Evolutionary conservation across 768 basidiomycete species (phyloP), one percentile per base, ranked within the genome.

Genomic region (Russula vinacea): DNA sequence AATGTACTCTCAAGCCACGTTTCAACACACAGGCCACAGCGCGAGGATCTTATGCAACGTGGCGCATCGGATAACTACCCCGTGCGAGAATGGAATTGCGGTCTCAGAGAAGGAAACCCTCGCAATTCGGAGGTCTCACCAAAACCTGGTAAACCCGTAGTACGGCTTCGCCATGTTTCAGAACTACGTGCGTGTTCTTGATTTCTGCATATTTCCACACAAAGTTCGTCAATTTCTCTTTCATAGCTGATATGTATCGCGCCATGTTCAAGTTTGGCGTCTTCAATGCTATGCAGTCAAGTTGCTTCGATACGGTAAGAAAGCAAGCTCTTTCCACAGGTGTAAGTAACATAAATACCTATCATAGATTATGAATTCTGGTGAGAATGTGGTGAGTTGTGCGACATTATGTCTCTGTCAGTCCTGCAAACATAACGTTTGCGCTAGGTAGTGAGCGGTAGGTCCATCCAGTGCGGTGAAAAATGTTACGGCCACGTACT

Each of bases 271-370:
- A 89, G 70, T 97, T 95, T 68, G 86, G 86, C 0, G 83, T 89
- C 3, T 98, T 98, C 79, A 98, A 98, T 72, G 87, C 89, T 3
- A 84, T 98, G 24, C 96, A 99, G 69, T 92, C 90, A 16, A 80
- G 79, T 33, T 94, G 91, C 72, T 92, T 90, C 67, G 83, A 89
- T 54, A 80, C 81, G 67, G 94, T 93, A 71, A 62, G 84, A 72
- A 40, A 6, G 16, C 32, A 42, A 42, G 40, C 54, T 16, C 55
- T 54, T 24, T 42, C 29, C 32, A 49, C 53, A 40, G 22, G 35
- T 22, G 17, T 22, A 16, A 16, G 53, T 29, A 62, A 37, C 26
- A 32, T 70, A 11, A 45, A 32, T 17, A 3, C 50, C 24, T 32
- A 17, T 53, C 26, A 19, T 66, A 91, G 89, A 79, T 91, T 17